Base-by-base conservation (phyloP, 108 stramenopile genomes). In the Discostella pseudostelligera region DNA sequence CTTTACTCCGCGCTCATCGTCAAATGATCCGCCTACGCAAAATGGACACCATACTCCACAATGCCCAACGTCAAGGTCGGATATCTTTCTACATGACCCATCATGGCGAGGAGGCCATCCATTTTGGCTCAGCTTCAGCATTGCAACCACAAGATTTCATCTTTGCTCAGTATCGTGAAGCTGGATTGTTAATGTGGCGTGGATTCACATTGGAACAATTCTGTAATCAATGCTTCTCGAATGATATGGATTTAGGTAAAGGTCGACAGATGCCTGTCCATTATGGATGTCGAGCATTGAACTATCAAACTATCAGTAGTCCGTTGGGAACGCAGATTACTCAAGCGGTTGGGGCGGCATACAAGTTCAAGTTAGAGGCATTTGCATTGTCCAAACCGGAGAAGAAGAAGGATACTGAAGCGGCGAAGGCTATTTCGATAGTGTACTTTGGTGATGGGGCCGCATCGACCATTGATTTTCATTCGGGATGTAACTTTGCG, bases 211-310 rank as follows among this genome's bases (percentile, higher is more conserved):
- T 98, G 36, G 85, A 97, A 40, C 85, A 94, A 62, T 96, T 98
- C 55, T 89, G 96, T 10, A 94, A 98, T 70, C 99, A 99, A 72
- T 98, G 96, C 78, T 96, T 97, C 67, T 80, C 87, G 61, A 99
- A 97, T 73, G 67, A 69, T 28, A 61, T 68, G 24, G 97, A 98
- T 67, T 68, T 91, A 22, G 97, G 97, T 40, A 96, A 95, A 74
- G 99, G 97, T 57, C 63, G 97, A 20, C 96, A 97, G 78, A 99
- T 99, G 99, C 99, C 99, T 10, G 82, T 99, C 20, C 99, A 99
- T 82, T 99, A 99, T 63, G 99, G 99, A 37, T 83, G 80, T 8
- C 67, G 81, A 42, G 93, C 92, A 9, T 80, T 97, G 39, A 93
- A 98, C 73, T 97, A 89, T 60, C 96, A 97, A 47, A 99, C 98